Percentiles rank a stretch among this genome's conserved stretches.
phyloP scores from a whole-genome alignment of 495 filamentous ascomycete species.

The Penicillium samsonianum region DNA sequence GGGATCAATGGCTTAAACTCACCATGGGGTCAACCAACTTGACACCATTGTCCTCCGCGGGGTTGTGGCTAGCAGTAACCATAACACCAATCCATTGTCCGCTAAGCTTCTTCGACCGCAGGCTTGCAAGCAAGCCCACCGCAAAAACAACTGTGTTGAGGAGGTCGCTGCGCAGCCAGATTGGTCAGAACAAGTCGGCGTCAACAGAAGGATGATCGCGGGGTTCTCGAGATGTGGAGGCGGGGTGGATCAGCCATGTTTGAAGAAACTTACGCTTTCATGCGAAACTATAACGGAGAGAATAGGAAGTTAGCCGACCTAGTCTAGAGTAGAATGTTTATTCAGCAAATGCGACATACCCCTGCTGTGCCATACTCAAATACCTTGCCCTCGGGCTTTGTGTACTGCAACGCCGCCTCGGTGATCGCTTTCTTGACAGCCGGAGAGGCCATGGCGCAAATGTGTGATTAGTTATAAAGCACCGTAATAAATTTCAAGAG shows the following conservation, averaged over 20 bases:
- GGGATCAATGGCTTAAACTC: constrained; percentile 27
- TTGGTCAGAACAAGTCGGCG: constrained; percentile 30
- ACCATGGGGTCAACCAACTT: constrained; percentile 97
- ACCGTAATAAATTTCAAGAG: not conserved
- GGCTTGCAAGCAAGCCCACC: constrained; percentile 82
- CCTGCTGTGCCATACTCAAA: constrained; percentile 97
- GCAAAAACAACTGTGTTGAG: constrained; percentile 91
- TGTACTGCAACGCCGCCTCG: constrained; percentile 48
- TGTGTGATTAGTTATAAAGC: constrained; percentile 11
- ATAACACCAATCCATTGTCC: constrained; percentile 94
- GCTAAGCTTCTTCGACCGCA: constrained; percentile 87
- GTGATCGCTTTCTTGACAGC: constrained; percentile 48
- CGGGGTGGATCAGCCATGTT: constrained; percentile 36
- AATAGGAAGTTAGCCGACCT: constrained; percentile 25
- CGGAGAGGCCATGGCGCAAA: constrained; percentile 46
- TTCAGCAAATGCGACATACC: constrained; percentile 48
- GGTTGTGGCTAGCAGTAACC: constrained; percentile 99
- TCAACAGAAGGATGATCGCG: constrained; percentile 40
- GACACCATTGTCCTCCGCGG: constrained; percentile 93
- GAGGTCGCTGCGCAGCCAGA: constrained; percentile 37
- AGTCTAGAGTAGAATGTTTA: constrained; percentile 7
- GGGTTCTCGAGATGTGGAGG: constrained; percentile 36
- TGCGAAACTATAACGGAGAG: constrained; percentile 61
- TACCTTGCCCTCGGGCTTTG: constrained; percentile 66
- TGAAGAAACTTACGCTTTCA: constrained; percentile 66